Evolutionary conservation across 106 monocot species (phyloP).

Genomic region (Dioscorea alata): DNA sequence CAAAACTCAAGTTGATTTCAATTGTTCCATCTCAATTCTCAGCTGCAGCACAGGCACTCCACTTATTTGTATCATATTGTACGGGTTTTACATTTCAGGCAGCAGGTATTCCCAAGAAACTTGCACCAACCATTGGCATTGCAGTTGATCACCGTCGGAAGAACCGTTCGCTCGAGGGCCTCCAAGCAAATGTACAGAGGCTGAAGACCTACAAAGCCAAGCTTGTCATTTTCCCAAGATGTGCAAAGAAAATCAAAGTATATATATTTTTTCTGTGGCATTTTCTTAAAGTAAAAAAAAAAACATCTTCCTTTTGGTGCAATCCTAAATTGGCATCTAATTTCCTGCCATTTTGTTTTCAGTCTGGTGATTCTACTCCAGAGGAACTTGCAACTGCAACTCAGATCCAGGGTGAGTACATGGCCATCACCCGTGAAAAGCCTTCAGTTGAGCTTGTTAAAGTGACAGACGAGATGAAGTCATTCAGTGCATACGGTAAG

Average conservation of each 20-base stretch:
- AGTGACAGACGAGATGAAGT: constrained; percentile 62
- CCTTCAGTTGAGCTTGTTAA: constrained; percentile 32
- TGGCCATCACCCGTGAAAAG: constrained; percentile 20
- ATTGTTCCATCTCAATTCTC: background rate
- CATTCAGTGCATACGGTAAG: constrained; percentile 51
- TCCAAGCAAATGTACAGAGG: constrained; percentile 17
- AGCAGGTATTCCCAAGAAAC: constrained; percentile 55
- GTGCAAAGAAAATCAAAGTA: constrained; percentile 15
- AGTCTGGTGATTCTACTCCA: constrained; percentile 37
- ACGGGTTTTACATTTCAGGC: constrained; percentile 14
- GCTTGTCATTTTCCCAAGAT: constrained; percentile 21
- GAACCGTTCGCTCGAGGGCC: constrained; percentile 24
- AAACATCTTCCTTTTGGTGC: no score
- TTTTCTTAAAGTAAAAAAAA: no score
- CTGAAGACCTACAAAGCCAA: constrained; percentile 26
- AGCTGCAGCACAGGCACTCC: no score
- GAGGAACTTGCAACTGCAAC: constrained; percentile 33
- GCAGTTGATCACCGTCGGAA: constrained; percentile 54
- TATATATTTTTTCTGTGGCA: background rate
- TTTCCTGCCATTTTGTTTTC: background rate
- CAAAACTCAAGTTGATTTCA: background rate
- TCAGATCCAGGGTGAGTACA: constrained; percentile 29
- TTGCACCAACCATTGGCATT: constrained; percentile 65
- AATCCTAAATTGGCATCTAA: no score
- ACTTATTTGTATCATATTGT: background rate